Evolutionary conservation across 2,329 filamentous ascomycete genomes (phyloP), one percentile per base, ranked within the genome.

Genomic region (Orbilia blumenaviensis): DNA sequence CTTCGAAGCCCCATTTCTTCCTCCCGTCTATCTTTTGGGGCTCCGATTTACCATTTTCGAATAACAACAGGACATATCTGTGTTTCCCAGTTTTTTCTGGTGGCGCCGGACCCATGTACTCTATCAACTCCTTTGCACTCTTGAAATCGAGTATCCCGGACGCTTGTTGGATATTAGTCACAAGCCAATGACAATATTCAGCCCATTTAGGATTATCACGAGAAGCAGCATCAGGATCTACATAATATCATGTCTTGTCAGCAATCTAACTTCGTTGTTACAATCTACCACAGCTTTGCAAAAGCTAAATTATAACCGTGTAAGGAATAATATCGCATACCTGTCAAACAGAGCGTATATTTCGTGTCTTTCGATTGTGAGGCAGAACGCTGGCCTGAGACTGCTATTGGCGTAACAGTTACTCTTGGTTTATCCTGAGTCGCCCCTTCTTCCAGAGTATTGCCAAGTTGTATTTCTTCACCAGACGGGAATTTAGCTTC

Each of bases 391-490:
- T n/a, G n/a, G n/a, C n/a, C n/a, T n/a, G 64, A 46, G 2, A 60
- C 36, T 16, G 77, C 63, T 23, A 72, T 77, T 27, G 78, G 79
- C 14, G 77, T 79, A 50, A 83, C 80, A 9, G 78, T 80, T 62
- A 85, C 79, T 8, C 77, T 63, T 3, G 84, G 84, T 32, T 80
- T 77, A 1, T 82, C 80, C 44, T 84, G 80, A 0, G 83, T 81
- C 14, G 81, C 79, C 21, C 81, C 78, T 0, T 83, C 81, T 36
- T 81, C 80, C 8, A 85, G 73, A 1, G 81, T 87, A 81, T 89
- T 89, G 32, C 88, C 88, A 0, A 89, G 82, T 0, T 82, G 78
- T 18, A 87, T 85, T 21, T 81, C 80, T 46, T 83, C 82, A 66
- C 85, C 82, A 0, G 83, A 81, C 67, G 85, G 84, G 82, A 86